Evolutionary conservation across 306 rosid genomes (phyloP).

Genomic region (Sophora flavescens): DNA sequence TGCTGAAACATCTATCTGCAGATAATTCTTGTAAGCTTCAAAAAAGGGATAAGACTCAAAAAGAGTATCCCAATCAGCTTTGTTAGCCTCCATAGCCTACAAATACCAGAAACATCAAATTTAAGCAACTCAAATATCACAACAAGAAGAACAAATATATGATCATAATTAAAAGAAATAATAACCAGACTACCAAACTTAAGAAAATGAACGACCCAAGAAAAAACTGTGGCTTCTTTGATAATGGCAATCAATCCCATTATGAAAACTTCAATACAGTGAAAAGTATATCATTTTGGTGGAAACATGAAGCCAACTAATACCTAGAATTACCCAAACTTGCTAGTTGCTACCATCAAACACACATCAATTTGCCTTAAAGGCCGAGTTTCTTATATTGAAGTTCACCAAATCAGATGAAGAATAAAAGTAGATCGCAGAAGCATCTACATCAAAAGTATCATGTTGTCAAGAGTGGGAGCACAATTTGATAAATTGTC

Average conservation of each 20-base stretch:
- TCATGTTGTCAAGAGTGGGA: neutral
- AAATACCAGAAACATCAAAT: slow-evolving; percentile 48
- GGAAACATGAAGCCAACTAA: slow-evolving; percentile 3
- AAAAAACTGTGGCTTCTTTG: neutral
- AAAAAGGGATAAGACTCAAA: slow-evolving; percentile 85
- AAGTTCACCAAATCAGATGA: neutral
- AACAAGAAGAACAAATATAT: slow-evolving; percentile 11
- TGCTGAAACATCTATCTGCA: slow-evolving; percentile 83
- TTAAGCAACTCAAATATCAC: slow-evolving; percentile 28
- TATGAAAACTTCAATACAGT: neutral
- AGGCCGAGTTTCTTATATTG: neutral
- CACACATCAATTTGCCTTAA: neutral
- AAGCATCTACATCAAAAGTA: neutral
- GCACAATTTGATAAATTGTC: neutral
- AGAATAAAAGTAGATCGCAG: neutral
- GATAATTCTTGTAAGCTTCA: slow-evolving; percentile 83
- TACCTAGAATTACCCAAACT: slow-evolving; percentile 6
- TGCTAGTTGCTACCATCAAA: neutral
- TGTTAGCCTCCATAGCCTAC: slow-evolving; percentile 88
- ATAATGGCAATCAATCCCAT: neutral
- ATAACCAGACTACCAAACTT: neutral
- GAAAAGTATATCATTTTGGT: neutral
- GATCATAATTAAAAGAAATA: neutral
- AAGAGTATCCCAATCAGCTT: slow-evolving; percentile 89
- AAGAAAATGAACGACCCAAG: slow-evolving; percentile 15